Conservation (phyloP, 306 rosid genomes). For the Prunus campanulata region DNA sequence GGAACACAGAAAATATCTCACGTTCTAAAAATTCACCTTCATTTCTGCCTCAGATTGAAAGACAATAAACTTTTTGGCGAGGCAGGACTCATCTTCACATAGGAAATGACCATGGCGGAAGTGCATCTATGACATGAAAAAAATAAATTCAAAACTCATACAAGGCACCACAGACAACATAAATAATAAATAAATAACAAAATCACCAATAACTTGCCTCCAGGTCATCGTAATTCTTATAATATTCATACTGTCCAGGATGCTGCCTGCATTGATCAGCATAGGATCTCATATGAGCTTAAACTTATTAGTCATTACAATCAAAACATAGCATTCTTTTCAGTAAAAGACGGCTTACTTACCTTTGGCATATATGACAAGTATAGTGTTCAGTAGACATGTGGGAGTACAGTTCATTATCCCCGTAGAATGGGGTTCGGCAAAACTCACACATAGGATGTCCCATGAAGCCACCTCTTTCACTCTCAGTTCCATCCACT, state of each 20-base stretch:
- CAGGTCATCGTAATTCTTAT: conserved; percentile 84
- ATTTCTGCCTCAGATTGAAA: conserved; percentile 82
- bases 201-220: conserved; percentile 61
- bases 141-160: not conserved
- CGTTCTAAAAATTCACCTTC: conserved; percentile 60
- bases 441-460: conserved; percentile 96
- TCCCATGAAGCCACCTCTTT: conserved; percentile 95
- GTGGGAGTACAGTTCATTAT: conserved; percentile 82
- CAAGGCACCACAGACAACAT: not conserved
- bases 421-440: conserved; percentile 82
- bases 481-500: conserved; percentile 98
- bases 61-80: conserved; percentile 79
- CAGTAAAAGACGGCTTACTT: not conserved
- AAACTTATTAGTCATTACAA: not conserved
- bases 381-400: conserved; percentile 94
- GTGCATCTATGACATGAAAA: conserved; percentile 54
- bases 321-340: not conserved
- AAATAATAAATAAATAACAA: not conserved
- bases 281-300: not conserved
- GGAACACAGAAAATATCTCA: not conserved
- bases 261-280: conserved; percentile 63
- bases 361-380: conserved; percentile 98
- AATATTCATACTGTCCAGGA: conserved; percentile 85
- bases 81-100: conserved; percentile 96
- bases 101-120: conserved; percentile 88